Conservation (phyloP, 306 rosid genomes). For the Castanea mollissima region DNA sequence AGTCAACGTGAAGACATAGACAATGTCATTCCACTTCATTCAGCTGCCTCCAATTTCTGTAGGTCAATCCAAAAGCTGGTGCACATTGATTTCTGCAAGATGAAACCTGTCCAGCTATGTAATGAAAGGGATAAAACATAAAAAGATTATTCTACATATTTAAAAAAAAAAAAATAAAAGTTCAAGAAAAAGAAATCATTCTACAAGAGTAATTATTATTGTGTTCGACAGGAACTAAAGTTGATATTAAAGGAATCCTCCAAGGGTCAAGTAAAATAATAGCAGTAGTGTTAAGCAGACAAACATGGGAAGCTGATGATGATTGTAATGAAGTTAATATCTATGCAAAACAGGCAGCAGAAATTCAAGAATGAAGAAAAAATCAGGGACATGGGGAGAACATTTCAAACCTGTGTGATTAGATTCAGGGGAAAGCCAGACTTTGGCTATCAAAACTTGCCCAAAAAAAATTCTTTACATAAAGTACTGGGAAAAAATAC, state of each 20-base stretch:
- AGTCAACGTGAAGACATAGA: neutral
- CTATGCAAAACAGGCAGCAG: conserved; percentile 18
- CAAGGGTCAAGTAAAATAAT: conserved; percentile 1
- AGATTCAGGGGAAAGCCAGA: conserved; percentile 44
- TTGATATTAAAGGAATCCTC: conserved; percentile 4
- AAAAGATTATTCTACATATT: neutral
- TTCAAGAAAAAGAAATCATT: neutral
- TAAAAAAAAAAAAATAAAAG: neutral
- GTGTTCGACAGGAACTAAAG: neutral
- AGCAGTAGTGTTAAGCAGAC: conserved; percentile 4
- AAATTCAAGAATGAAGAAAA: conserved; percentile 14
- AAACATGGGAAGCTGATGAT: conserved; percentile 11
- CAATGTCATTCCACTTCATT: neutral
- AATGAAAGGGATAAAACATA: neutral
- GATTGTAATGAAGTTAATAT: conserved; percentile 25
- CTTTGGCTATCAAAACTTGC: conserved; percentile 32
- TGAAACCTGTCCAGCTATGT: conserved; percentile 18
- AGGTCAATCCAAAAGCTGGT: conserved; percentile 3
- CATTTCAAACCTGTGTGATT: conserved; percentile 25
- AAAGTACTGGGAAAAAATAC: conserved; percentile 17
- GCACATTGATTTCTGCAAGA: conserved; percentile 37
- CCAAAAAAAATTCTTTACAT: conserved; percentile 39
- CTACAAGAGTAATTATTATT: neutral
- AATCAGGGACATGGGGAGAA: conserved; percentile 20
- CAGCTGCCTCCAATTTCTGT: conserved; percentile 18